Evolutionary conservation across 305 asterid genomes (phyloP).

Genomic region (Coffea humblotiana): DNA sequence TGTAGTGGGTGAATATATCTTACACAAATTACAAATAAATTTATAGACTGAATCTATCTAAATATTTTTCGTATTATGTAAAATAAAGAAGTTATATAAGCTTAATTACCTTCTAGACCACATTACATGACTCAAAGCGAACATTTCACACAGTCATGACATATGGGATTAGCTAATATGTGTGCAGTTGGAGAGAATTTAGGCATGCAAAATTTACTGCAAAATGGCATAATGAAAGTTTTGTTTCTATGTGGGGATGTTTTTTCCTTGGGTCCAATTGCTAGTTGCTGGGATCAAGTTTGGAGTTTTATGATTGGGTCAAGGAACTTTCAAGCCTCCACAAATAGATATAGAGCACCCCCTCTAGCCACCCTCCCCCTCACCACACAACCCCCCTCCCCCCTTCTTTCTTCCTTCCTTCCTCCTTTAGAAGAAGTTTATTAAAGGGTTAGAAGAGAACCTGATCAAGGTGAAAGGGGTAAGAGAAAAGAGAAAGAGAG

Average conservation of each 20-base stretch:
- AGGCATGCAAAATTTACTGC: slow-evolving; percentile 23
- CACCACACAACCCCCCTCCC: neutral
- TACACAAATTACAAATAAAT: too few species aligned
- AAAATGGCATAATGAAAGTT: slow-evolving; percentile 5
- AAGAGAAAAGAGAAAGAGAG: neutral
- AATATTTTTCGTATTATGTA: too few species aligned
- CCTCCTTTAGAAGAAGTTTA: slow-evolving; percentile 13
- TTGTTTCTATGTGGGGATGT: slow-evolving; percentile 23
- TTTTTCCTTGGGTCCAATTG: slow-evolving; percentile 25
- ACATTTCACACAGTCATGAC: neutral
- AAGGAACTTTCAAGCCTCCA: slow-evolving; percentile 23
- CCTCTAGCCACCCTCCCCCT: slow-evolving; percentile 5
- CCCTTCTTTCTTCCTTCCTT: slow-evolving; percentile 2
- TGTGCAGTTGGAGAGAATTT: slow-evolving; percentile 1
- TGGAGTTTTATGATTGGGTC: slow-evolving; percentile 26
- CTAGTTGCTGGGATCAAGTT: slow-evolving; percentile 22
- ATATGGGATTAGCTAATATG: neutral
- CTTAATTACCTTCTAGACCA: neutral
- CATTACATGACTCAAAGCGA: neutral
- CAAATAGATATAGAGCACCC: slow-evolving; percentile 10
- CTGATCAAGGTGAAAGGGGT: slow-evolving; percentile 19
- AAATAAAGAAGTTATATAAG: neutral
- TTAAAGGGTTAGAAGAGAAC: slow-evolving; percentile 17
- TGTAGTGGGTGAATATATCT: too few species aligned
- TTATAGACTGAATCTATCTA: too few species aligned